These are phyloP conservation scores for Hymenoscyphus fructigenus DNA, from an alignment of 2,329 filamentous ascomycete genomes.

Conservation along the genomic window DNA sequence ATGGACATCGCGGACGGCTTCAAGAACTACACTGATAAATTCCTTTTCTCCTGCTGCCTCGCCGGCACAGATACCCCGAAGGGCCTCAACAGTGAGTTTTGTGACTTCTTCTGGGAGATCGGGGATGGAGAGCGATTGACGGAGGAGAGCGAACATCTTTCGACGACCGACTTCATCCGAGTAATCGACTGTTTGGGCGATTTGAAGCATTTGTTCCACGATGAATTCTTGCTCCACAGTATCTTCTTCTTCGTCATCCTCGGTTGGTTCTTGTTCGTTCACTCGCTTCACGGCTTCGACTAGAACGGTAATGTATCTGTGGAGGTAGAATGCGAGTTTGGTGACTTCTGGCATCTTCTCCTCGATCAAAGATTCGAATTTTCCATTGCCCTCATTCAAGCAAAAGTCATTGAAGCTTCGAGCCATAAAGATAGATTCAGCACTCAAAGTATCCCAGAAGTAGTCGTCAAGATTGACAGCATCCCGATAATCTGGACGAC, in stretches of 20 bases:
- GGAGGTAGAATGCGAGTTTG: conserved; percentile 81
- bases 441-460: conserved; percentile 78
- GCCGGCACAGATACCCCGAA: conserved; percentile 79
- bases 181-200: conserved; percentile 89
- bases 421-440: conserved; percentile 86
- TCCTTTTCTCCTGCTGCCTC: conserved; percentile 74
- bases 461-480: conserved; percentile 68
- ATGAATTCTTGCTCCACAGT: conserved; percentile 92
- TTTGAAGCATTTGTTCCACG: conserved; percentile 90
- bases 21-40: conserved; percentile 81
- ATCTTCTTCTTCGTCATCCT: conserved; percentile 73
- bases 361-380: conserved; percentile 74
- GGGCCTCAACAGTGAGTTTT: conserved; percentile 77
- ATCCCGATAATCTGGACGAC: conserved; percentile 78
- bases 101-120: conserved; percentile 92
- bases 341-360: conserved; percentile 96
- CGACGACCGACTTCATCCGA: conserved; percentile 94
- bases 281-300: conserved; percentile 62
- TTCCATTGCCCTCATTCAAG: conserved; percentile 68
- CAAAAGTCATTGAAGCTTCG: conserved; percentile 96
- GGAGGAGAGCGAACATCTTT: conserved; percentile 91
- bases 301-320: conserved; percentile 72
- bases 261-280: conserved; percentile 51
- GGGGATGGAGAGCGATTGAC: conserved; percentile 80
- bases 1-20: conserved; percentile 94